A percentile compares a stretch with the other conserved stretches of the same genome.
These are phyloP conservation scores for Collybiopsis luxurians DNA, from an alignment of 768 basidiomycete genomes.

Conservation along the genomic window DNA sequence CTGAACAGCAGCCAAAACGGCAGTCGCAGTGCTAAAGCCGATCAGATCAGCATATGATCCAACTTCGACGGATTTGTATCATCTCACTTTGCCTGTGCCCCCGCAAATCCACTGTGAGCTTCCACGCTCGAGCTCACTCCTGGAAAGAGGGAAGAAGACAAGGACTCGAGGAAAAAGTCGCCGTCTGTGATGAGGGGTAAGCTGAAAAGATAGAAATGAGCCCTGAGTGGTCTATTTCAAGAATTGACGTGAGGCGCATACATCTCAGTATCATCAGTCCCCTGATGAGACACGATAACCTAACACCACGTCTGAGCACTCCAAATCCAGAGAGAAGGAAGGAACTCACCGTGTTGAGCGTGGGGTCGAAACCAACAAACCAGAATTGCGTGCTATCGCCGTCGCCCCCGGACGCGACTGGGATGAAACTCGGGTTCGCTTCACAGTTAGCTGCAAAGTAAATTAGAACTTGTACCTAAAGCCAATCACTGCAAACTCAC, in stretches of 20 bases:
- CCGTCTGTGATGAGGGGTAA: slow-evolving; percentile 36
- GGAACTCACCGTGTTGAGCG: slow-evolving; percentile 16
- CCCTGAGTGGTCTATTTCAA: neutral
- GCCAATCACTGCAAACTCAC: slow-evolving; percentile 21
- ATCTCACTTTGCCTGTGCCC: slow-evolving; percentile 41
- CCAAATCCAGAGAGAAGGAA: neutral
- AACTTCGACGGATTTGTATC: neutral
- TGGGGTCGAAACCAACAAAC: slow-evolving; percentile 41
- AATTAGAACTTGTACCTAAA: neutral
- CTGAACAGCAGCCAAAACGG: slow-evolving; percentile 37
- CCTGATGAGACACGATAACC: slow-evolving; percentile 19
- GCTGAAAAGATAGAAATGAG: slow-evolving; percentile 17
- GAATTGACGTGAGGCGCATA: slow-evolving; percentile 4
- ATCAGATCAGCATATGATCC: neutral
- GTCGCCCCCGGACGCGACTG: slow-evolving; percentile 49
- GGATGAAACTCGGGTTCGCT: slow-evolving; percentile 44
- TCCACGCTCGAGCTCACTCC: slow-evolving; percentile 35
- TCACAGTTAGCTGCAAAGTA: slow-evolving; percentile 37
- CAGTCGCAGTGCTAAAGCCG: slow-evolving; percentile 33
- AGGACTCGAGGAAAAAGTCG: slow-evolving; percentile 26
- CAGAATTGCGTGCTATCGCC: slow-evolving; percentile 41
- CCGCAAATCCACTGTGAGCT: slow-evolving; percentile 43
- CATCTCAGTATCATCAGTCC: slow-evolving; percentile 24
- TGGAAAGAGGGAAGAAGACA: slow-evolving; percentile 41
- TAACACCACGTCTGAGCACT: neutral